Evolutionary conservation across 2,329 filamentous ascomycete genomes (phyloP), one percentile per base, ranked within the genome.

Genomic region (Ophiostoma triangulosporum): DNA sequence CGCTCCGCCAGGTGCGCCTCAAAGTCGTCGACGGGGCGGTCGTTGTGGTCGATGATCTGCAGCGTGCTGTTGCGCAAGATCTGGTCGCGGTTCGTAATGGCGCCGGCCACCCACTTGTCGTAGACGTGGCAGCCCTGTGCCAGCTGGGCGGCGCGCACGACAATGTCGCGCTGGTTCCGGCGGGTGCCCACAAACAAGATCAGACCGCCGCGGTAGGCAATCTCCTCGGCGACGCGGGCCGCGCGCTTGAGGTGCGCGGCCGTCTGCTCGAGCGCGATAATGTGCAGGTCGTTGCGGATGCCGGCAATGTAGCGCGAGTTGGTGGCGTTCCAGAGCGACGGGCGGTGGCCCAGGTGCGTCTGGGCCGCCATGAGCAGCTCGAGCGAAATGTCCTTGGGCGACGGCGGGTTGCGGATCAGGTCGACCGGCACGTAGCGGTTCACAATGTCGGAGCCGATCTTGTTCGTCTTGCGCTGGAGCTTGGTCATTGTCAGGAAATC

Each of bases 291-390:
- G 60, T 93, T 79, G 45, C 93, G 78, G 57, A 95, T 80, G 62
- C 93, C 93, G 66, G 87, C 90, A 66, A 98, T 97, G 71, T 97
- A 97, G 60, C 86, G 80, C 59, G 89, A 84, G 71, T 97, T 98
- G 51, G 81, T 83, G 11, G 93, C 90, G 70, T 98, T 95, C 93
- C 93, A 98, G 50, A 90, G 77, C 57, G 87, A 87, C 0, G 86
- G 91, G 63, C 86, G 80, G 70, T 98, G 93, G 58, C 93, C 93
- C 68, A 97, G 81, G 70, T 95, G 89, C 53, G 81, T 81, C 70
- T 95, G 88, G 31, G 84, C 82, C 46, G 89, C 87, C 74, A 95
- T 83, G 58, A 98, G 80, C 57, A 95, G 77, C 72, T 96, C 90
- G 56, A 98, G 81, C 48, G 89, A 90, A 57, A 97, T 78, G 63